Evolutionary conservation across 306 rosid species (phyloP), one percentile per base, ranked within the genome.

Genomic region (Echinosophora koreensis): DNA sequence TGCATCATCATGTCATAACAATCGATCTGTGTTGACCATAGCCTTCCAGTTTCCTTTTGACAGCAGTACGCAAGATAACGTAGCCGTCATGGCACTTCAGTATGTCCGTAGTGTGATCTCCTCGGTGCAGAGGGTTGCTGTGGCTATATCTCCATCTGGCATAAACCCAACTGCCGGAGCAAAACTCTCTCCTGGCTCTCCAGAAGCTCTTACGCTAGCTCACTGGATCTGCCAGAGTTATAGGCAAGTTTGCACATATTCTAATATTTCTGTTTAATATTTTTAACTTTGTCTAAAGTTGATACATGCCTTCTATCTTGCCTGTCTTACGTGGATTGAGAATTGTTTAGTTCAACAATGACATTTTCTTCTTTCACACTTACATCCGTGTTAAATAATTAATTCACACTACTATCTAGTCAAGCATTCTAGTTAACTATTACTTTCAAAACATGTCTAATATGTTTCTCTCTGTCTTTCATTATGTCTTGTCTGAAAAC

Each of bases 1-100:
- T 79, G 81, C 79, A 56, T 67, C 85, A 35, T 60, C 90, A 5
- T 60, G 88, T 88, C 90, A 83, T 4, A 89, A 77, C 66, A 56
- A 87, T 39, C 87, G 98, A 81, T 92, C 99, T 0, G 93, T 96
- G 80, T 85, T 96, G 83, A 96, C 97, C 10, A 96, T 96, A 18
- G 99, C 99, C 64, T 96, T 96, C 82, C 98, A 96, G 86, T 91
- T 96, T 83, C 98, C 98, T 17, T 93, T 92, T 3, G 97, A 96
- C 80, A 88, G 86, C 75, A 87, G 77, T 74, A 62, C 91, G 75
- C 97, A 92, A 82, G 94, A 96, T 6, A 92, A 91, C 61, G 93
- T 96, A 51, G 89, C 89, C 2, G 62, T 87, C 61, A 96, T 96
- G 98, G 99, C 99, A 57, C 88, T 91, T 0, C 98, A 96, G 71